These are phyloP conservation scores for Anaeromyces robustus DNA, from an alignment of 192 early-diverging fungal species.

Conservation along the genomic window DNA sequence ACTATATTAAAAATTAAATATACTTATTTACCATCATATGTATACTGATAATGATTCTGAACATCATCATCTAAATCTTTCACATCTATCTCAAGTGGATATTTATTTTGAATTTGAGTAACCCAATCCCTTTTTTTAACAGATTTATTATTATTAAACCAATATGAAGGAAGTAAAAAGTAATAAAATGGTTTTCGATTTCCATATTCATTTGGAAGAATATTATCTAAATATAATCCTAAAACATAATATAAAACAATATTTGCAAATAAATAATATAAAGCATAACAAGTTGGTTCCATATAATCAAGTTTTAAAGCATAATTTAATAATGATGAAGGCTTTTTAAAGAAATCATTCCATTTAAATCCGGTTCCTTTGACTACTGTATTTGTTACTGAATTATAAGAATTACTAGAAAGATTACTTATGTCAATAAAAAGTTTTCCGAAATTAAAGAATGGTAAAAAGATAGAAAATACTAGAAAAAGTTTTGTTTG, in stretches of 20 bases:
- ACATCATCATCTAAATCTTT: neutral
- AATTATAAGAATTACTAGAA: neutral
- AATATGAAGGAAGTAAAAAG: conserved; percentile 51
- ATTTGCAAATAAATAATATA: neutral
- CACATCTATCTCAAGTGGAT: neutral
- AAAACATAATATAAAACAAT: conserved; percentile 29
- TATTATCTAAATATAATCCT: conserved; percentile 53
- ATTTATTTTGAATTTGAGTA: conserved; percentile 6
- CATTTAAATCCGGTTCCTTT: neutral
- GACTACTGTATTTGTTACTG: neutral
- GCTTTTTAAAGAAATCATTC: neutral
- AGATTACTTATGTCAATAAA: conserved; percentile 48
- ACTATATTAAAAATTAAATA: too few species aligned
- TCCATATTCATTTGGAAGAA: conserved; percentile 62
- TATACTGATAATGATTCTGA: neutral
- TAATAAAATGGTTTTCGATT: conserved; percentile 23
- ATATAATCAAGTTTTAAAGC: neutral
- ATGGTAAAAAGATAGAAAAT: conserved; percentile 16
- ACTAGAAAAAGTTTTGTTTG: too few species aligned
- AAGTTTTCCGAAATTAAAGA: conserved; percentile 46
- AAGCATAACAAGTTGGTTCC: neutral
- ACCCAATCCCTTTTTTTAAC: conserved; percentile 19
- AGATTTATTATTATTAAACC: conserved; percentile 24
- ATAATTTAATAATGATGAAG: neutral
- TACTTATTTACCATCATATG: too few species aligned